Base-by-base conservation (phyloP, 2,329 filamentous ascomycete genomes). In the Juglanconis juglandina region DNA sequence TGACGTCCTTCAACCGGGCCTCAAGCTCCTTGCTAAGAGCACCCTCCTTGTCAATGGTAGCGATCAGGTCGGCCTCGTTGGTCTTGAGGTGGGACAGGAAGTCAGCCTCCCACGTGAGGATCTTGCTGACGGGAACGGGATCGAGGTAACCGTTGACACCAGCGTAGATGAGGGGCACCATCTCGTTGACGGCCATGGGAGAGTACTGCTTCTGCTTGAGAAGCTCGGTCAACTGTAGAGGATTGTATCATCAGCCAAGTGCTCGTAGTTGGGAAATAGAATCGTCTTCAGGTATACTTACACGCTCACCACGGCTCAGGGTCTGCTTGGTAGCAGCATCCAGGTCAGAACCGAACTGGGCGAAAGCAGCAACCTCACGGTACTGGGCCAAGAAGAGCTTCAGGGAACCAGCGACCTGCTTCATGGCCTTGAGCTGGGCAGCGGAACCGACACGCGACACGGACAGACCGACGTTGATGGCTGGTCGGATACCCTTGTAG, bases 361-460 rank as follows among this genome's bases (percentile, higher is more conserved):
- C 94, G 82, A 99, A 99, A 72, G 95, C 95, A 74, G 95, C 95
- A 67, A 99, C 95, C 82, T 99, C 95, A 95, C 95, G 95, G 88
- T 99, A 99, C 85, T 99, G 95, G 73, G 95, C 95, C 90, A 99
- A 91, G 92, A 98, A 99, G 72, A 99, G 92, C 89, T 99, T 99
- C 76, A 99, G 86, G 71, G 94, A 98, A 87, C 95, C 95, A 75
- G 95, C 95, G 73, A 99, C 95, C 87, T 99, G 95, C 89, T 99
- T 99, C 95, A 99, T 99, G 83, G 95, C 93, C 91, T 98, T 99
- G 80, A 98, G 87, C 87, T 99, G 95, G 77, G 95, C 95, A 78
- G 95, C 92, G 75, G 95, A 99, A 79, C 95, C 95, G 89, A 99
- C 95, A 91, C 95, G 95, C 71, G 95, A 99, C 72, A 99, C 95